Base-by-base conservation (phyloP, 805 yeast genomes). In the Jamesozyma piceae region DNA sequence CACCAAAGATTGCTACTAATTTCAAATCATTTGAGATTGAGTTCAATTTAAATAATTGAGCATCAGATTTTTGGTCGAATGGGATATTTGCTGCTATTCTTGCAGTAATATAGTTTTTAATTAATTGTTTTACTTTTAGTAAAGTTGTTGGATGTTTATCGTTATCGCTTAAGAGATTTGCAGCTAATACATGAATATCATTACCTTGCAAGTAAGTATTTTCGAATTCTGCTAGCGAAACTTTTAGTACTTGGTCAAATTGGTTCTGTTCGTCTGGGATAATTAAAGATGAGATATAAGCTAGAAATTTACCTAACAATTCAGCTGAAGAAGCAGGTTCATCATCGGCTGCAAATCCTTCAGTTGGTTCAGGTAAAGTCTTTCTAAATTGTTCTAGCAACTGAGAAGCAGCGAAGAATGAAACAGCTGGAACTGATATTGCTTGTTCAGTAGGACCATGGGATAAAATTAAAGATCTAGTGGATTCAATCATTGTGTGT, bases 371-470 rank as follows among this genome's bases (percentile, higher is more conserved):
- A 8, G 94, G 90, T 51, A 92, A 75, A 18, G 79, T 67, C 60
- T 84, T 83, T 57, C 68, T 69, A 63, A 90, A 92, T 65, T 82
- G 94, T 51, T 87, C 89, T 56, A 85, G 83, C 54, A 92, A 74
- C 66, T 89, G 95, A 46, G 90, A 81, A 60, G 85, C 85, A 55
- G 80, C 76, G 55, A 87, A 77, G 59, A 84, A 82, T 42, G 80
- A 72, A 43, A 78, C 75, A 32, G 92, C 79, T 39, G 97, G 95
- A 43, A 92, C 88, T 56, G 89, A 73, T 42, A 90, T 69, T 18
- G 90, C 82, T 63, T 88, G 87, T 69, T 90, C 97, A 44, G 90
- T 77, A 17, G 84, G 68, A 45, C 96, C 97, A 59, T 87, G 95
- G 45, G 80, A 67, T 54, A 92, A 73, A 42, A 80, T 80, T 60